Evolutionary conservation across 345 rosid species (phyloP), one percentile per base, ranked within the genome.

Genomic region (Murraya koenigii): DNA sequence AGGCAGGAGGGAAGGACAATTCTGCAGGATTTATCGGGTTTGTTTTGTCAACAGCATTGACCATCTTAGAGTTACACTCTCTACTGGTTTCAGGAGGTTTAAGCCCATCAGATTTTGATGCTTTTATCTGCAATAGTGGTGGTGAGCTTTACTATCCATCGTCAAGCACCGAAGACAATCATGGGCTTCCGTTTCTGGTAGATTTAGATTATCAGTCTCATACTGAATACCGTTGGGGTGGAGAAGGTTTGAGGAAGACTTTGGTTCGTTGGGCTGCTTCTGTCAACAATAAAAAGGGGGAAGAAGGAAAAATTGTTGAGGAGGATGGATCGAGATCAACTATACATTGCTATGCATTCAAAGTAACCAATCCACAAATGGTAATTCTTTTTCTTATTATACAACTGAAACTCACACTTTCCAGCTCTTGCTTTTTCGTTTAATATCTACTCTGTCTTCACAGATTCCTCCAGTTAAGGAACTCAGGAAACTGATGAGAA

Each of bases 41-140:
- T 54, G 82, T 92, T 82, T 75, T 92, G 82, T 89, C 92, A 23
- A 86, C 97, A 8, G 86, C 92, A 28, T 75, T 89, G 87, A 79
- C 95, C 63, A 86, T 92, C 74, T 83, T 91, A 25, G 95, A 92
- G 87, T 79, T 89, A 44, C 87, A 86, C 61, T 78, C 87, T 17
- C 71, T 84, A 69, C 77, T 92, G 60, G 74, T 80, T 66, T 86
- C 88, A 1, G 92, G 88, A 75, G 89, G 89, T 52, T 82, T 91
- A 28, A 88, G 82, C 72, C 86, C 93, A 0, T 81, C 71, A 71
- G 93, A 88, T 72, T 89, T 92, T 80, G 93, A 89, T 81, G 95
- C 91, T 78, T 89, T 91, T 67, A 87, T 92, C 73, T 92, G 97
- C 82, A 92, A 87, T 71, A 91, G 95, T 72, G 97, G 97, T n/a